These are phyloP conservation scores for Emericellopsis atlantica DNA, from an alignment of 2,329 filamentous ascomycete species.

Conservation along the genomic window DNA sequence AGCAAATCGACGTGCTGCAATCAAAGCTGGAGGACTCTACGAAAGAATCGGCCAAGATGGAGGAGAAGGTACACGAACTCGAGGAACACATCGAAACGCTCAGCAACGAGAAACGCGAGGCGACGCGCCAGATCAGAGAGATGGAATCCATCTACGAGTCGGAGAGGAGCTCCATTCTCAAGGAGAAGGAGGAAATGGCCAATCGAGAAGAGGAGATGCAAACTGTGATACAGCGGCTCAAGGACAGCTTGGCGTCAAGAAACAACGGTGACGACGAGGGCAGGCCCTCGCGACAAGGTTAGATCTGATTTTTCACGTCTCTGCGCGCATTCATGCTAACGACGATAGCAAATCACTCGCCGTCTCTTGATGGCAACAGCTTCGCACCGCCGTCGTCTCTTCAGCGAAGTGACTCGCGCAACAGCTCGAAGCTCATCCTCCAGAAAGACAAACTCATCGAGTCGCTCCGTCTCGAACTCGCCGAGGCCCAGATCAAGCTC, in stretches of 20 bases:
- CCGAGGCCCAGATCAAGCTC: slow-evolving; percentile 89
- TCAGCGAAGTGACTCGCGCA: slow-evolving; percentile 77
- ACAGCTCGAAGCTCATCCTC: slow-evolving; percentile 77
- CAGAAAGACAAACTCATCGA: slow-evolving; percentile 98
- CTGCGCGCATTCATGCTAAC: slow-evolving; percentile 6
- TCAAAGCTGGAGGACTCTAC: slow-evolving; percentile 74
- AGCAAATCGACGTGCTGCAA: slow-evolving; percentile 76
- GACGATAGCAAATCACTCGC: slow-evolving; percentile 40
- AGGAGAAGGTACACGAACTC: slow-evolving; percentile 77
- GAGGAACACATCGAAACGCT: slow-evolving; percentile 74
- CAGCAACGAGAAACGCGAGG: slow-evolving; percentile 74
- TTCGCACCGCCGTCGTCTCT: slow-evolving; percentile 80
- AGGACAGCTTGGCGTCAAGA: slow-evolving; percentile 75
- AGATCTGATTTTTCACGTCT: slow-evolving; percentile 11
- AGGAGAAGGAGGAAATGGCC: slow-evolving; percentile 82
- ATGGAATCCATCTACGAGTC: slow-evolving; percentile 88
- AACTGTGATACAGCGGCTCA: slow-evolving; percentile 77
- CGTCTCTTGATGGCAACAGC: slow-evolving; percentile 59
- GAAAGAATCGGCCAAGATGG: slow-evolving; percentile 72
- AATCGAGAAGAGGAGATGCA: slow-evolving; percentile 86
- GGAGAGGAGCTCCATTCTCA: slow-evolving; percentile 74
- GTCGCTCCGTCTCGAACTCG: slow-evolving; percentile 78
- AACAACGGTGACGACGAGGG: slow-evolving; percentile 45
- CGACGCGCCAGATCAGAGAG: slow-evolving; percentile 72
- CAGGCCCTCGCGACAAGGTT: slow-evolving; percentile 45